A percentile compares a stretch with the other conserved stretches of the same genome.
Conservation (phyloP, 108 stramenopile genomes). For the Stephanodiscus triporus region DNA sequence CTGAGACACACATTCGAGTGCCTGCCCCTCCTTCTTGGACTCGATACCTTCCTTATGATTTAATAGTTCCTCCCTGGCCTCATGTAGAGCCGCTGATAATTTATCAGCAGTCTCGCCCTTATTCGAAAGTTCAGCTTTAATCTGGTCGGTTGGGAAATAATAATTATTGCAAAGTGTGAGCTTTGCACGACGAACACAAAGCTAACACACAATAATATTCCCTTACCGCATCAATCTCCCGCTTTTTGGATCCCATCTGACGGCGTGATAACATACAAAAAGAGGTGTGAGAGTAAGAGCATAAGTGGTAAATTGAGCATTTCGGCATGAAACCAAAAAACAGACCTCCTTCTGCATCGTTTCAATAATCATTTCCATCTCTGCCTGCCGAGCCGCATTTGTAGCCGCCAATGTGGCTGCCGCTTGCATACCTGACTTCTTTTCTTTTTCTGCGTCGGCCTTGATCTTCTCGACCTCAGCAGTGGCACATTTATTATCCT, state of each 20-base stretch:
- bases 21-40: conserved; percentile 32
- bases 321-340: conserved; percentile 8
- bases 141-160: conserved; percentile 1
- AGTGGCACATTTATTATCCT: conserved; percentile 23
- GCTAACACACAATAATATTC: not conserved
- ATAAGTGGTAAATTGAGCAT: not conserved
- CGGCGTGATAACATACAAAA: not conserved
- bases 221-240: conserved; percentile 39
- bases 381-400: conserved; percentile 48
- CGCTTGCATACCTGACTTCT: conserved; percentile 40
- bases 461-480: conserved; percentile 29
- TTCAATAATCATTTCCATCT: conserved; percentile 51
- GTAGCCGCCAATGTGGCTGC: conserved; percentile 50
- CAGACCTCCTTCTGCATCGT: conserved; percentile 42
- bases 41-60: conserved; percentile 33
- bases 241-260: conserved; percentile 28
- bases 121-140: conserved; percentile 34
- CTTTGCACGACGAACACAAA: not conserved
- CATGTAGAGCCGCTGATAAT: conserved; percentile 23
- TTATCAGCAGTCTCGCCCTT: conserved; percentile 18
- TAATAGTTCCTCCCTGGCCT: conserved; percentile 33
- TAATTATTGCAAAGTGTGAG: not conserved
- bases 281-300: not conserved
- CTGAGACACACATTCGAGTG: conserved; percentile 32
- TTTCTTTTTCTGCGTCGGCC: conserved; percentile 35